Percentiles rank a stretch among this genome's conserved stretches.
Evolutionary conservation across 371 early-diverging fungal species (phyloP).

Genomic region (Mortierella sp.): DNA sequence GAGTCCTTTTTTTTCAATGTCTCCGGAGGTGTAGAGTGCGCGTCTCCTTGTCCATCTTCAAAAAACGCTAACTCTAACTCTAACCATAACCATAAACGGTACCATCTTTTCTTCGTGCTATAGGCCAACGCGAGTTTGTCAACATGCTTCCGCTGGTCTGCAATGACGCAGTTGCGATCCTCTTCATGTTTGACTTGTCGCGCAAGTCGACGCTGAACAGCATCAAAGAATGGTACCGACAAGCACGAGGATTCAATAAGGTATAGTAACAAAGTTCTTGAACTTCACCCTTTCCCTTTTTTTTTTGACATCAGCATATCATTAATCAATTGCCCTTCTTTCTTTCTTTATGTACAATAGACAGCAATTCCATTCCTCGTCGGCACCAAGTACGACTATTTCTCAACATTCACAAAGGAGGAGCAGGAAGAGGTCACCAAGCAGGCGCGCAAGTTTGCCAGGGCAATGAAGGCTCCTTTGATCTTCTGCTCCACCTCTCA

Average conservation of each 20-base stretch:
- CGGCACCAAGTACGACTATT: slow-evolving; percentile 98
- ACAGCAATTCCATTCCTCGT: slow-evolving; percentile 94
- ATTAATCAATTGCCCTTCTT: not conserved
- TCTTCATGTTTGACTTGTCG: slow-evolving; percentile 97
- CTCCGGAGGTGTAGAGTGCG: too few species aligned
- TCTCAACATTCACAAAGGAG: slow-evolving; percentile 80
- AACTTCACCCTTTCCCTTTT: too few species aligned
- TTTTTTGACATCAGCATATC: too few species aligned
- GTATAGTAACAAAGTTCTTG: too few species aligned
- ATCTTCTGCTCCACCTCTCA: slow-evolving; percentile 95
- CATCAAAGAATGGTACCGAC: slow-evolving; percentile 96
- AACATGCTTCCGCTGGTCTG: slow-evolving; percentile 98
- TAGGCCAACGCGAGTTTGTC: slow-evolving; percentile 95
- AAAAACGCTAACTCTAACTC: slow-evolving; percentile 11
- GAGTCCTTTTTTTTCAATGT: not conserved
- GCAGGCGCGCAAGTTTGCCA: slow-evolving; percentile 90
- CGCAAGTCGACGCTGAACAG: slow-evolving; percentile 92
- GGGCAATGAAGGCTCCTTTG: slow-evolving; percentile 94
- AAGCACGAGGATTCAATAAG: slow-evolving; percentile 96
- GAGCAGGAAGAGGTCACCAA: slow-evolving; percentile 94
- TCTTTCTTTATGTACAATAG: slow-evolving; percentile 52
- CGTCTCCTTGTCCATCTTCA: not conserved
- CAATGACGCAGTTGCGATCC: slow-evolving; percentile 93
- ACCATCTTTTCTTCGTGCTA: not conserved
- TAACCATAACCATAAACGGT: slow-evolving; percentile 14